Evolutionary conservation across 768 basidiomycete species (phyloP), one percentile per base, ranked within the genome.

Genomic region (Lactifluus pinguis): DNA sequence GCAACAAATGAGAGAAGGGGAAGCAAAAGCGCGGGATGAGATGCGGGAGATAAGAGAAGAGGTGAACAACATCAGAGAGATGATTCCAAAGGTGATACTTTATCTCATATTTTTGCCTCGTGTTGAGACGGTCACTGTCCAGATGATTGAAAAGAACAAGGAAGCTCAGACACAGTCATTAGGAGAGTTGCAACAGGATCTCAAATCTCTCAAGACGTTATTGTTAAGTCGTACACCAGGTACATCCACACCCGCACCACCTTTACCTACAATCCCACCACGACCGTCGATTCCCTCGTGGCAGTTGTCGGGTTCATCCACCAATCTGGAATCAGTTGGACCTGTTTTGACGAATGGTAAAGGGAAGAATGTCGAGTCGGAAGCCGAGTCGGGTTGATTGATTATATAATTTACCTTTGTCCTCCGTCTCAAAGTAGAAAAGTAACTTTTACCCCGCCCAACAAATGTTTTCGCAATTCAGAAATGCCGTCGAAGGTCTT

Each of bases 91-190:
- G 83, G 97, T 95, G 63, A 30, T 75, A 69, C 13, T 15, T 42
- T 25, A 25, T 25, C 25, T 25, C 25, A 25, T 25, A 50, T 30
- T 17, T 30, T n/a, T 63, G 55, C 57, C 5, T 19, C 11, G n/a
- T 57, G 19, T 47, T 61, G 34, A 61, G 17, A 4, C 38, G 42
- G n/a, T 32, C 30, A 45, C 63, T 50, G 14, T 42, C 55, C 64
- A 98, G 95, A 91, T 98, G 89, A 87, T 97, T 55, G 92, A 97
- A 58, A 94, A 91, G 75, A 91, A 87, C 70, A 90, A 92, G 70
- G 87, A 92, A 57, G 80, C 82, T 14, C 93, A 97, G 72, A 80
- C 83, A 21, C 84, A 87, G 61, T 90, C 92, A 1, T 78, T 98
- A 14, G 75, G 80, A 55, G 95, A 98, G 67, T 78, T 98, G 13